Evolutionary conservation across 1,284 basidiomycete genomes (phyloP), one percentile per base, ranked within the genome.

Genomic region (Melampsora occidentalis): DNA sequence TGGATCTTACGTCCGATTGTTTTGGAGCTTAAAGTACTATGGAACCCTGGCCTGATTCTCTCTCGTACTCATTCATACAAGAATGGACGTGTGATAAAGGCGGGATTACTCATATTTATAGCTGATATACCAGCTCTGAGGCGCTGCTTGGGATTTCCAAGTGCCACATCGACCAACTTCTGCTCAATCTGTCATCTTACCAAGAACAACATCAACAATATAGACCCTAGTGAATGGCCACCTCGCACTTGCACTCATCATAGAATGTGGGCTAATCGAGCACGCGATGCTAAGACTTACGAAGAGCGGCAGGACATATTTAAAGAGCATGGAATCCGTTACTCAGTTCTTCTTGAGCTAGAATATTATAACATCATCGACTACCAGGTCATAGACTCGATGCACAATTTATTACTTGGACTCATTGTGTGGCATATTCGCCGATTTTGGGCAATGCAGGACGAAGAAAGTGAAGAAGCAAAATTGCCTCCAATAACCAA

Each of bases 1-100:
- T 25, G 25, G 25, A 25, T 25, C 1, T 14, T 53, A 80, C 16
- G 69, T 83, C 82, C 81, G 2, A 51, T 84, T 2, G 78, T 84
- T 9, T 77, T 82, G 22, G 79, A 82, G 22, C 78, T 85, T 7
- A 25, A 80, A 1, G 66, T 71, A 10, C 78, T 83, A 33, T 84
- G 82, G 81, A n/a, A 78, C 16, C 63, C 73, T 10, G 84, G 84
- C 0, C 72, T 84, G 4, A 71, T 20, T 20, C 14, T 71, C 1
- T 63, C 42, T 1, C 35, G 25, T 33, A 71, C 70, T 16, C 31
- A 42, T 62, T 46, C 18, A 39, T 22, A 64, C 22, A 49, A 31
- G 7, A 33, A 61, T 33, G 69, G 69, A 20, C 53, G 69, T 14
- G 12, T 18, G 1, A 35, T 70, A 10, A 35, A 18, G 5, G 49